Conservation (phyloP, 2,329 filamentous ascomycete genomes). For the Ciborinia camelliae region DNA sequence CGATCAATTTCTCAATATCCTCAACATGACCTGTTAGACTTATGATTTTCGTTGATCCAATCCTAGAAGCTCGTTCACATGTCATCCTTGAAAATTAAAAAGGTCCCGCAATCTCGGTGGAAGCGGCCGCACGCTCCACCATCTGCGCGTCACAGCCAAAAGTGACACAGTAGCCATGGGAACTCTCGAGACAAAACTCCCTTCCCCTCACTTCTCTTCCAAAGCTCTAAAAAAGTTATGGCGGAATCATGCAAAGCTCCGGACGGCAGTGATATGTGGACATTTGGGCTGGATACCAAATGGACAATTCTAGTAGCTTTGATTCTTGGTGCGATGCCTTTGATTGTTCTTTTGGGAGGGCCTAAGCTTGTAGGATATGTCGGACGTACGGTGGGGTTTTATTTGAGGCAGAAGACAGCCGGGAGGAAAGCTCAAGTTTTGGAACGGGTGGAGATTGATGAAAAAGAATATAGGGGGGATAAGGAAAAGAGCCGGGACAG, state of each 20-base stretch:
- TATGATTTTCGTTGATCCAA: constrained; percentile 5
- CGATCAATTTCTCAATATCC: not conserved
- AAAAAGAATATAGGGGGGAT: constrained; percentile 27
- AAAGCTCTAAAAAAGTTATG: constrained; percentile 24
- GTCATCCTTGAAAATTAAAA: constrained; percentile 7
- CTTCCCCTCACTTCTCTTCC: constrained; percentile 1
- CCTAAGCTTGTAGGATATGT: constrained; percentile 32
- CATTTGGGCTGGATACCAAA: constrained; percentile 37
- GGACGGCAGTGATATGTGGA: constrained; percentile 31
- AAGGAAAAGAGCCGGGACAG: constrained; percentile 42
- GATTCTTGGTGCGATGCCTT: constrained; percentile 36
- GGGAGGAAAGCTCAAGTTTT: constrained; percentile 59
- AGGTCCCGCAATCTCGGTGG: not conserved
- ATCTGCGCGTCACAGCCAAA: constrained; percentile 16
- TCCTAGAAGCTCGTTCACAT: constrained; percentile 10
- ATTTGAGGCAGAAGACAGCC: constrained; percentile 60
- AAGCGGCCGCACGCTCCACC: constrained; percentile 15
- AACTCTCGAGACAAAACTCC: constrained; percentile 5
- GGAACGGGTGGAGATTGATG: constrained; percentile 45
- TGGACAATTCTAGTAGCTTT: constrained; percentile 33
- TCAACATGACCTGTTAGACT: not conserved
- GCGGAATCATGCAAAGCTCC: constrained; percentile 36
- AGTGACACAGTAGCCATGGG: constrained; percentile 21
- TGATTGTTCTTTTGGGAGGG: constrained; percentile 32
- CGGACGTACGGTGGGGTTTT: constrained; percentile 53